A percentile compares a stretch with the other conserved stretches of the same genome.
Conservation (phyloP, 1,139 yeast species). For the Saccharomycopsis phalli region DNA sequence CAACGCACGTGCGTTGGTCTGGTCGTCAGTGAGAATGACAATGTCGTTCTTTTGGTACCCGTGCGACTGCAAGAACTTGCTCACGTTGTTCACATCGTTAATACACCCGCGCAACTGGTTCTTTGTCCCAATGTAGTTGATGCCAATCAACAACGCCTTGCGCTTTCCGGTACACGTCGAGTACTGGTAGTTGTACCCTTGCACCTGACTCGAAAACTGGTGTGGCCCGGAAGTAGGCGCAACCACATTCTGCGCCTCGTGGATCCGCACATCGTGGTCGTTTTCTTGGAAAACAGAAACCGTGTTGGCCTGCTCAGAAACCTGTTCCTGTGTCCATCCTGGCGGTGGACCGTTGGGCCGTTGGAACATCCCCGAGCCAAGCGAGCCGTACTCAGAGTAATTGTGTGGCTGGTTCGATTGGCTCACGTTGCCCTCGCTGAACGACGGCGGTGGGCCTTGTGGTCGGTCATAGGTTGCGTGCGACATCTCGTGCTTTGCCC, state of each 20-base stretch:
- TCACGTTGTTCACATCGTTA: conserved; percentile 67
- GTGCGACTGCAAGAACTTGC: conserved; percentile 44
- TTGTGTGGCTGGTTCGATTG: conserved; percentile 9
- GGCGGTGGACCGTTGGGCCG: conserved; percentile 20
- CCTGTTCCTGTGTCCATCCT: conserved; percentile 20
- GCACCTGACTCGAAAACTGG: conserved; percentile 15
- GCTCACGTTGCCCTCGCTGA: conserved; percentile 6
- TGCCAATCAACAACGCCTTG: conserved; percentile 80
- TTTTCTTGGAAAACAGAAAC: conserved; percentile 19
- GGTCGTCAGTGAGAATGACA: conserved; percentile 73
- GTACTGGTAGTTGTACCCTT: conserved; percentile 29
- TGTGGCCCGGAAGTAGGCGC: conserved; percentile 12
- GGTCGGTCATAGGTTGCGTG: conserved; percentile 10
- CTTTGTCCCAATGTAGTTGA: conserved; percentile 72
- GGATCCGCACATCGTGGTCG: conserved; percentile 17
- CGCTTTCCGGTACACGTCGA: conserved; percentile 68
- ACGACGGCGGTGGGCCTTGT: conserved; percentile 18
- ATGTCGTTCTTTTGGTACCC: conserved; percentile 75
- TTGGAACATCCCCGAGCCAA: conserved; percentile 5
- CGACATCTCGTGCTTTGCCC: neutral
- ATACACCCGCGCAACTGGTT: conserved; percentile 78
- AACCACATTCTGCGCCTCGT: conserved; percentile 12
- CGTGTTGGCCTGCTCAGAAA: conserved; percentile 19
- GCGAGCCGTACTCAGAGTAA: conserved; percentile 4
- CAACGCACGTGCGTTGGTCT: conserved; percentile 47